Evolutionary conservation across 768 basidiomycete species (phyloP), one percentile per base, ranked within the genome.

Genomic region (Collybiopsis confluens): DNA sequence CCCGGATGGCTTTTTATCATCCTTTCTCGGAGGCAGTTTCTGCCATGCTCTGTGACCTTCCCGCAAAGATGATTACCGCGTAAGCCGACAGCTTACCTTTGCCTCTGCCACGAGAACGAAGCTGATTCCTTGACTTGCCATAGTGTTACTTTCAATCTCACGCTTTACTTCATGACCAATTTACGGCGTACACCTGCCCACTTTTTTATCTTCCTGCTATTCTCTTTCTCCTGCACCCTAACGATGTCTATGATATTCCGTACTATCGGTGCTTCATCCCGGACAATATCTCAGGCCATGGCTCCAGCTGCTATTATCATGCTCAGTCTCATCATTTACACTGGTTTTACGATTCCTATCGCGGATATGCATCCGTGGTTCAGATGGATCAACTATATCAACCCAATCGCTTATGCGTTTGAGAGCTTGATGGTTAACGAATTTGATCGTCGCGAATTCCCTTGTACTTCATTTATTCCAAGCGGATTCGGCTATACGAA

Each of bases 381-480:
- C 53, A 43, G 59, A 47, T 68, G 64, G 62, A 52, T 74, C 5
- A 73, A 64, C 65, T 78, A 73, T 52, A 57, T 79, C 41, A 70
- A 78, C 59, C 78, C 78, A 0, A 69, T 79, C 33, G 65, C 59
- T 11, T 52, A 52, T 61, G 71, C 67, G 1, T 78, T 79, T 62
- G 73, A 76, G 53, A 62, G 70, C 2, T 51, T 64, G 7, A 62
- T 83, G 68, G 65, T 72, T 43, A 82, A 81, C 64, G 81, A 83
- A 60, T 80, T 82, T 64, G 60, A 61, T 45, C 70, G 66, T 1
- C 60, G 68, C 10, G 53, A 70, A 1, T 77, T 68, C 59, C 67
- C 62, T 35, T 69, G 70, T 61, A 56, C 69, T 58, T 54, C 64
- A 27, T 63, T 70, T 23, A 59, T 68, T 9, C 65, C 70, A 4